phyloP scores from a whole-genome alignment of 2,329 filamentous ascomycete species.

The Cadophora gregata region DNA sequence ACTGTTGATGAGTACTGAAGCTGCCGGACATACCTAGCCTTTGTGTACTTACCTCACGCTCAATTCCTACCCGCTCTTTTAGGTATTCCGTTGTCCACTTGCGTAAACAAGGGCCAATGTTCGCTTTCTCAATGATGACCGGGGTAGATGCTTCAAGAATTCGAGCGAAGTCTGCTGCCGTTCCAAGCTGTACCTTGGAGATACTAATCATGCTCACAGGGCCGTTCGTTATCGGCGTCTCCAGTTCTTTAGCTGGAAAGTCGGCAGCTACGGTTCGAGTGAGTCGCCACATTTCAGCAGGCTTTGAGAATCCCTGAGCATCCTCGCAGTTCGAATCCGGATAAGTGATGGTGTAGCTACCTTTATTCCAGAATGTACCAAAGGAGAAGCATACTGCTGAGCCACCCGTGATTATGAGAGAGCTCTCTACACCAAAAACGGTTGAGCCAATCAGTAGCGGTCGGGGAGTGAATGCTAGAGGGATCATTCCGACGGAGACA shows the following conservation, averaged over 20 bases:
- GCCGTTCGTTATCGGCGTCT: not conserved
- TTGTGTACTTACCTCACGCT: constrained; percentile 61
- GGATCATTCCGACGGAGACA: not conserved
- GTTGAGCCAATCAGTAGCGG: constrained; percentile 78
- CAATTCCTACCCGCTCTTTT: constrained; percentile 61
- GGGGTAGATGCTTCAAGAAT: constrained; percentile 65
- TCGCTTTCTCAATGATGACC: constrained; percentile 66
- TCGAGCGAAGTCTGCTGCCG: constrained; percentile 61
- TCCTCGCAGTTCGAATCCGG: not conserved
- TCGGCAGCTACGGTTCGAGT: constrained; percentile 31
- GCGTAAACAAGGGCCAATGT: constrained; percentile 70
- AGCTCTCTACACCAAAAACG: constrained; percentile 52
- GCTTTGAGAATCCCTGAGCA: not conserved
- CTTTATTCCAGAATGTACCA: constrained; percentile 82
- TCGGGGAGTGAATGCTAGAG: constrained; percentile 46
- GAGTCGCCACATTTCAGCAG: constrained; percentile 33
- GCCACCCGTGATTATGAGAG: constrained; percentile 73
- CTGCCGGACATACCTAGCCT: not conserved
- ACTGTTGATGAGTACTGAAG: constrained; percentile 28
- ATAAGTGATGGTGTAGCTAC: constrained; percentile 42
- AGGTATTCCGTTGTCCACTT: constrained; percentile 76
- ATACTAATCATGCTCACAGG: constrained; percentile 47
- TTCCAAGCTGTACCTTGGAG: constrained; percentile 57
- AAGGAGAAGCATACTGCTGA: constrained; percentile 92
- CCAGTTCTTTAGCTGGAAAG: not conserved